Percentiles rank a stretch among this genome's conserved stretches.
phyloP scores from a whole-genome alignment of 371 early-diverging fungal genomes.

The Mortierella sp. region DNA sequence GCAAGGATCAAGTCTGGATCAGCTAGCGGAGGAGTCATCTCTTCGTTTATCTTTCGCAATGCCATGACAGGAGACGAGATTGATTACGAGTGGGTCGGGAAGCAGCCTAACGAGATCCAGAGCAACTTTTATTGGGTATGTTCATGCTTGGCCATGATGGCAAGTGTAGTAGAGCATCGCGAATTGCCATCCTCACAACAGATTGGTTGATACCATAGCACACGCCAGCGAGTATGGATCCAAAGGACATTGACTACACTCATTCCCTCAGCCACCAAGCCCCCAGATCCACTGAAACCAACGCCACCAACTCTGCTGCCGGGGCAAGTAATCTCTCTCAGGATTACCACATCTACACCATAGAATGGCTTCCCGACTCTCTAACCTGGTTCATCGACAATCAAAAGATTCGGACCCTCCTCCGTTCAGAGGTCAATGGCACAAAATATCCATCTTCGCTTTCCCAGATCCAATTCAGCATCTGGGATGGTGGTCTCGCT shows the following conservation, averaged over 20 bases:
- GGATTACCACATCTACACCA: slow-evolving; percentile 56
- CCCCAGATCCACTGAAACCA: background rate
- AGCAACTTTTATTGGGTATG: slow-evolving; percentile 75
- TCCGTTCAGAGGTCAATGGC: slow-evolving; percentile 55
- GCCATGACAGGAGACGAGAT: slow-evolving; percentile 70
- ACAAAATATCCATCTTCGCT: slow-evolving; percentile 64
- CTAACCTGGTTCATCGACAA: slow-evolving; percentile 65
- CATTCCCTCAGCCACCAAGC: slow-evolving; percentile 23
- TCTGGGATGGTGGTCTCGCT: slow-evolving; percentile 75
- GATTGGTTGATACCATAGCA: slow-evolving; percentile 8
- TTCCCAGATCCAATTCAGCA: slow-evolving; percentile 68
- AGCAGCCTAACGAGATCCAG: slow-evolving; percentile 62
- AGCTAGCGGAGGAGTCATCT: slow-evolving; percentile 66
- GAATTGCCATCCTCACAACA: no score
- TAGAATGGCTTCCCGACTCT: slow-evolving; percentile 68
- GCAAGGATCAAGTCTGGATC: slow-evolving; percentile 66
- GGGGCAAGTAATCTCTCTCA: slow-evolving; percentile 22
- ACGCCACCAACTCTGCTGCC: no score
- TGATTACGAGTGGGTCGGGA: slow-evolving; percentile 79
- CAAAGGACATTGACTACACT: slow-evolving; percentile 46
- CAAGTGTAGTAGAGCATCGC: no score
- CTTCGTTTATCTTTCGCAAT: slow-evolving; percentile 72
- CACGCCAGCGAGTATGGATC: slow-evolving; percentile 34
- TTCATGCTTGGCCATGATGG: background rate
- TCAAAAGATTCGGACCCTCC: slow-evolving; percentile 58